Conservation (phyloP, 176 grass and related monocot species). For the Melocanna baccifera region DNA sequence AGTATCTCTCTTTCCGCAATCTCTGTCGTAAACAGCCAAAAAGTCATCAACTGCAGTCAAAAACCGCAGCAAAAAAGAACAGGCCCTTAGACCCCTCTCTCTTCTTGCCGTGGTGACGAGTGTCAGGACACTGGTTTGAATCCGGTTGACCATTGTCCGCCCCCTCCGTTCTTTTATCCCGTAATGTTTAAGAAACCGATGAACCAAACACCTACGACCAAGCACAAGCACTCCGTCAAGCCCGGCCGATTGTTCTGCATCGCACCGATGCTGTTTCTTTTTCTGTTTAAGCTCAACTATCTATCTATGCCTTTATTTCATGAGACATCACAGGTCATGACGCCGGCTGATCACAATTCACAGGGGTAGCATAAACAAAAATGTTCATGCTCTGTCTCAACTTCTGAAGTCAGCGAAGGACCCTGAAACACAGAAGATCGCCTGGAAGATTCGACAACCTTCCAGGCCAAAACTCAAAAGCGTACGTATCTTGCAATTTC, state of each 20-base stretch:
- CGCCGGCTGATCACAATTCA: neutral
- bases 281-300: neutral
- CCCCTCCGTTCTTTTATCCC: neutral
- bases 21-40: too few species aligned
- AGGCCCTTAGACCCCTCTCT: too few species aligned
- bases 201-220: neutral
- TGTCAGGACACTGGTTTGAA: conserved; percentile 19
- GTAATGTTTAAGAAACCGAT: neutral
- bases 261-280: neutral
- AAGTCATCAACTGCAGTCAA: too few species aligned
- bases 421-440: neutral
- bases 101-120: conserved; percentile 15
- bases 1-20: too few species aligned
- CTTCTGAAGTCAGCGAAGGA: neutral
- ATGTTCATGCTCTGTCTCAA: neutral
- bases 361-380: neutral
- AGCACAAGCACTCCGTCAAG: neutral
- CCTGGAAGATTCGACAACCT: too few species aligned
- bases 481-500: too few species aligned
- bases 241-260: conserved; percentile 39
- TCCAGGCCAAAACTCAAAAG: neutral
- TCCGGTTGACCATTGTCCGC: conserved; percentile 31
- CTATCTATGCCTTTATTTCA: neutral
- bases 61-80: too few species aligned
- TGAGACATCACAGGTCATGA: neutral